phyloP scores from a whole-genome alignment of 1,284 basidiomycete species.

The Sphagnurus paluster region DNA sequence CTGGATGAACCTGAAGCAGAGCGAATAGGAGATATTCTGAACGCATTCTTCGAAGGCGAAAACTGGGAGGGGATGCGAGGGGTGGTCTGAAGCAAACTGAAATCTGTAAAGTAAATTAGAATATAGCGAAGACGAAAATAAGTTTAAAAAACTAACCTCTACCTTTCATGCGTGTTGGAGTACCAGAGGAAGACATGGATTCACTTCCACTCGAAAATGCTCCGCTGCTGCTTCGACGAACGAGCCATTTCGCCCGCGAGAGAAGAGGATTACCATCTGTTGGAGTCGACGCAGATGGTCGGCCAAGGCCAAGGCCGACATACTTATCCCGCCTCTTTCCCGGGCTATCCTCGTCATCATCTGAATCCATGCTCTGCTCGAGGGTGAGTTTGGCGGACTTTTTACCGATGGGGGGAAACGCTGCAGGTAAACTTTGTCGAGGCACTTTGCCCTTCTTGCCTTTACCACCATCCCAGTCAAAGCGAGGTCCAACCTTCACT shows the following conservation, averaged over 20 bases:
- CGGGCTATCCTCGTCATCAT: constrained; percentile 59
- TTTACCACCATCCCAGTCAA: constrained; percentile 43
- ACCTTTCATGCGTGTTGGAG: constrained; percentile 60
- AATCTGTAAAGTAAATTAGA: constrained; percentile 37
- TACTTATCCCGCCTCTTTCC: constrained; percentile 54
- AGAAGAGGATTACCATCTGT: constrained; percentile 34
- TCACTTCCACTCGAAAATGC: constrained; percentile 75
- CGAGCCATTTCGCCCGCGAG: constrained; percentile 55
- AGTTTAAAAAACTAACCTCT: constrained; percentile 28
- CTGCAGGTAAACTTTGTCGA: constrained; percentile 73
- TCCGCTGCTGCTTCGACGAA: constrained; percentile 75
- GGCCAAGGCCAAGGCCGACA: constrained; percentile 65
- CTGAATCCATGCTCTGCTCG: constrained; percentile 46
- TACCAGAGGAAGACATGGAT: constrained; percentile 53
- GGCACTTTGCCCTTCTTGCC: constrained; percentile 51
- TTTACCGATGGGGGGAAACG: constrained; percentile 45
- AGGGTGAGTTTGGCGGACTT: constrained; percentile 27
- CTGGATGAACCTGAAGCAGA: constrained; percentile 57
- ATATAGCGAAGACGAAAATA: background rate
- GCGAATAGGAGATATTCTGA: constrained; percentile 42
- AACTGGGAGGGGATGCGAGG: constrained; percentile 44
- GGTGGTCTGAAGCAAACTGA: constrained; percentile 42
- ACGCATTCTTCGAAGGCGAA: constrained; percentile 44
- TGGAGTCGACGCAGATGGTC: constrained; percentile 41
- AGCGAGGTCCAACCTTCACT: constrained; percentile 62